phyloP scores from a whole-genome alignment of 106 monocot species.

The Acorus calamus region DNA sequence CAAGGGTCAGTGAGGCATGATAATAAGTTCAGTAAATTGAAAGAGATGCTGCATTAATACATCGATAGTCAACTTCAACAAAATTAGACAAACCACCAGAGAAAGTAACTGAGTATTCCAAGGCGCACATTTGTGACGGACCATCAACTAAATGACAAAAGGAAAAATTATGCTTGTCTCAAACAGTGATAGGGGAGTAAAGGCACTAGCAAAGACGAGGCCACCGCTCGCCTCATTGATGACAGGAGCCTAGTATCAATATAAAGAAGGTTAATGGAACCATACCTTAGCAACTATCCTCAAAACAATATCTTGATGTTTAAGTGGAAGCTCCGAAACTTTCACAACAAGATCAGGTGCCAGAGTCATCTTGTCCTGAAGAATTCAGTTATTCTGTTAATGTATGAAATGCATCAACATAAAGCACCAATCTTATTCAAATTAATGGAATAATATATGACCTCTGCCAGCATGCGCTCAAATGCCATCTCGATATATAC shows the following conservation, averaged over 20 bases:
- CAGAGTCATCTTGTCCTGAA: constrained; percentile 58
- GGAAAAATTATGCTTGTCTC: too few relatives aligned
- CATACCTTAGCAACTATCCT: constrained; percentile 70
- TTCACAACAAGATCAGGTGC: constrained; percentile 64
- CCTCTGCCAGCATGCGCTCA: constrained; percentile 66
- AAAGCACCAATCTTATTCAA: not conserved
- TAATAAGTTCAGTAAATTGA: not conserved
- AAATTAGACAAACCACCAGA: too few relatives aligned
- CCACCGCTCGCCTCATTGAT: not conserved
- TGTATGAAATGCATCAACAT: too few relatives aligned
- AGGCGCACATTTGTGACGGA: too few relatives aligned
- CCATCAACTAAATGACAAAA: too few relatives aligned
- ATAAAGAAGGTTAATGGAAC: not conserved
- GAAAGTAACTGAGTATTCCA: too few relatives aligned
- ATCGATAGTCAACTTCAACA: too few relatives aligned
- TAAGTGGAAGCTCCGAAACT: constrained; percentile 42
- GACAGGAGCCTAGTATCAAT: not conserved
- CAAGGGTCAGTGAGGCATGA: too few relatives aligned
- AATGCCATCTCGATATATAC: constrained; percentile 97
- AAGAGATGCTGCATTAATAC: not conserved
- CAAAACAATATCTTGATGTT: constrained; percentile 88
- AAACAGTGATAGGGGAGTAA: too few relatives aligned
- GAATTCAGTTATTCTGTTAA: not conserved
- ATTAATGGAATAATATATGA: constrained; percentile 4
- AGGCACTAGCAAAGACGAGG: too few relatives aligned